These are phyloP conservation scores for Lactifluus echinatus DNA, from an alignment of 768 basidiomycete species.

Conservation along the genomic window DNA sequence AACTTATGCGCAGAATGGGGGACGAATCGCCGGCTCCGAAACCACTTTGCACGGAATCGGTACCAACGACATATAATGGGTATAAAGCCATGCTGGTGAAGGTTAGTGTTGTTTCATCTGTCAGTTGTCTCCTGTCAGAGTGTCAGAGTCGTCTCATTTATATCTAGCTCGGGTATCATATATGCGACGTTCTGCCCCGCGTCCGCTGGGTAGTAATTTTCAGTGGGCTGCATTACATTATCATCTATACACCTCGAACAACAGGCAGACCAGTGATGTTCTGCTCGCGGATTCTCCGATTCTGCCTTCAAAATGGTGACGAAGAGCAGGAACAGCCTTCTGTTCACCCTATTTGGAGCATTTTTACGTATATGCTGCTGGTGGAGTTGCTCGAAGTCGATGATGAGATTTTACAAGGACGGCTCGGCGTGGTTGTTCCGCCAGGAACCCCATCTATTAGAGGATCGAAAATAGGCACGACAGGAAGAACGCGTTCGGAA, in stretches of 20 bases:
- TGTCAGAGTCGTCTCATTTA: neutral
- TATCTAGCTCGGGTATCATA: neutral
- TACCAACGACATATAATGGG: neutral
- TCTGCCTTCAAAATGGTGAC: neutral
- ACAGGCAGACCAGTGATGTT: neutral
- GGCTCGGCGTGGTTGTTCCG: neutral
- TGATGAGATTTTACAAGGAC: neutral
- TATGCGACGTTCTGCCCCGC: neutral
- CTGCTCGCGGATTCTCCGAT: neutral
- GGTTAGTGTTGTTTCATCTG: neutral
- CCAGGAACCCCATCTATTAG: neutral
- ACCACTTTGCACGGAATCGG: neutral
- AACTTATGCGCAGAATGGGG: neutral
- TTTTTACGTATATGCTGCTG: neutral
- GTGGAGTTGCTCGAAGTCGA: neutral
- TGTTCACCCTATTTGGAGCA: neutral
- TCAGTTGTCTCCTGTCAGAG: neutral
- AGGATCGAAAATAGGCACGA: too few relatives aligned
- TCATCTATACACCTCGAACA: neutral
- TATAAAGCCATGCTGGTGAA: neutral
- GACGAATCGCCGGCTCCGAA: neutral
- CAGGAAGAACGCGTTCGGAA: too few relatives aligned
- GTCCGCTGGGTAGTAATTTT: neutral
- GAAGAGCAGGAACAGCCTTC: neutral
- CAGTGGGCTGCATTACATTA: neutral